Evolutionary conservation across 306 rosid genomes (phyloP).

Genomic region (Macrotyloma uniflorum): DNA sequence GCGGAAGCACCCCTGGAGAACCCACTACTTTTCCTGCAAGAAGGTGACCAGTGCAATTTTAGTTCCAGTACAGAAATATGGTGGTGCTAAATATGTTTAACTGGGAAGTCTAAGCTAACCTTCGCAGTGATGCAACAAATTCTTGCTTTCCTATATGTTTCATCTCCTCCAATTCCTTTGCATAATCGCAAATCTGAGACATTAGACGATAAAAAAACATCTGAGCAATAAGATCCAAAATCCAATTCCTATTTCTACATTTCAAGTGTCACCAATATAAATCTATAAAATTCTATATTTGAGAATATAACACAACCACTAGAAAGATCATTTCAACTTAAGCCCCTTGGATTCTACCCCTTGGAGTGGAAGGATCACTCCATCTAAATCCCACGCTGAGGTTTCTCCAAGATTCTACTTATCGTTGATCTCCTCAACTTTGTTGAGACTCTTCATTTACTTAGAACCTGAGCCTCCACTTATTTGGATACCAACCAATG

Average conservation of each 20-base stretch:
- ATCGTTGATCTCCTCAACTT: background rate
- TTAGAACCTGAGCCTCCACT: background rate
- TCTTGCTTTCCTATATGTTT: conserved; percentile 77
- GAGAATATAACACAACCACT: background rate
- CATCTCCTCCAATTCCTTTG: conserved; percentile 88
- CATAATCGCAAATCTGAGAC: conserved; percentile 65
- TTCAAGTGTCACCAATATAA: background rate
- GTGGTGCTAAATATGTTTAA: background rate
- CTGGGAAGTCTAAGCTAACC: conserved; percentile 43
- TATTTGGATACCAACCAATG: background rate
- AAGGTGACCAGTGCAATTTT: background rate
- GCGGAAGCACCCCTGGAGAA: conserved; percentile 90
- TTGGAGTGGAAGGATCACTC: background rate
- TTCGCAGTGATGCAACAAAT: conserved; percentile 83
- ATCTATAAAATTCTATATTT: background rate
- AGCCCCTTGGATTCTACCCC: background rate
- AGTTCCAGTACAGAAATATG: background rate
- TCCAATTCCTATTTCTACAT: background rate
- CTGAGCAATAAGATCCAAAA: background rate
- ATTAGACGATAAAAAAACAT: background rate
- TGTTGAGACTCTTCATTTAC: background rate
- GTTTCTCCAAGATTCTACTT: background rate
- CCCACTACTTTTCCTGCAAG: conserved; percentile 85
- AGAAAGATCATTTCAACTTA: background rate
- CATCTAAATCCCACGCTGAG: background rate